phyloP scores from a whole-genome alignment of 2,329 filamentous ascomycete genomes.

The Cercospora berteroae region DNA sequence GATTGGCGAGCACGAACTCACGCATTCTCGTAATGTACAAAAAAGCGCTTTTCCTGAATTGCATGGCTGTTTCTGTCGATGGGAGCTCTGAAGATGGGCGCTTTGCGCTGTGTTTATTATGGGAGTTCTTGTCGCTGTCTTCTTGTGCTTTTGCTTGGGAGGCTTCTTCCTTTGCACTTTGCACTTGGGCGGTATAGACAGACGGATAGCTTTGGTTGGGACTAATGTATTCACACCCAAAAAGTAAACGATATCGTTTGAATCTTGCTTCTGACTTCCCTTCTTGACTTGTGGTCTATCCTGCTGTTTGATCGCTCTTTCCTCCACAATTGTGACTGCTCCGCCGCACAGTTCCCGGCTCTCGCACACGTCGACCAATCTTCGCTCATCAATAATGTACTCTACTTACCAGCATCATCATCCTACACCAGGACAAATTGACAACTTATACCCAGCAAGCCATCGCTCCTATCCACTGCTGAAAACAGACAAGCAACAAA shows the following conservation, averaged over 20 bases:
- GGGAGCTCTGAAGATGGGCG: not conserved
- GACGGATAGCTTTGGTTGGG: not conserved
- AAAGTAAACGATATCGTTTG: not conserved
- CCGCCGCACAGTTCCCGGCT: too few relatives aligned
- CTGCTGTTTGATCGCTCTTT: not conserved
- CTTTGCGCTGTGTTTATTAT: not conserved
- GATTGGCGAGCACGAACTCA: not conserved
- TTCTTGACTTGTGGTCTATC: not conserved
- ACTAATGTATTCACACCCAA: not conserved
- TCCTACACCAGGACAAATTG: not conserved
- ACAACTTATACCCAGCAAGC: too few relatives aligned
- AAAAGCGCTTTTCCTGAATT: not conserved
- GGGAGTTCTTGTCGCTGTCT: not conserved
- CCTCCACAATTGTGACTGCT: not conserved
- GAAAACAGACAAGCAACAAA: not conserved
- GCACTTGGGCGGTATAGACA: not conserved
- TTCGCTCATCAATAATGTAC: too few relatives aligned
- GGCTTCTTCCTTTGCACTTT: not conserved
- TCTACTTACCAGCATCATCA: not conserved
- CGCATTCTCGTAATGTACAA: slow-evolving; percentile 3
- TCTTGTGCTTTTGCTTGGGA: not conserved
- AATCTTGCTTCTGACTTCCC: not conserved
- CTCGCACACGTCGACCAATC: not conserved
- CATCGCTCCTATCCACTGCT: not conserved
- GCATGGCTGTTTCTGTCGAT: not conserved